Percentiles rank a stretch among this genome's conserved stretches.
phyloP scores from a whole-genome alignment of 2,329 filamentous ascomycete genomes.

The Fulvia fulva region DNA sequence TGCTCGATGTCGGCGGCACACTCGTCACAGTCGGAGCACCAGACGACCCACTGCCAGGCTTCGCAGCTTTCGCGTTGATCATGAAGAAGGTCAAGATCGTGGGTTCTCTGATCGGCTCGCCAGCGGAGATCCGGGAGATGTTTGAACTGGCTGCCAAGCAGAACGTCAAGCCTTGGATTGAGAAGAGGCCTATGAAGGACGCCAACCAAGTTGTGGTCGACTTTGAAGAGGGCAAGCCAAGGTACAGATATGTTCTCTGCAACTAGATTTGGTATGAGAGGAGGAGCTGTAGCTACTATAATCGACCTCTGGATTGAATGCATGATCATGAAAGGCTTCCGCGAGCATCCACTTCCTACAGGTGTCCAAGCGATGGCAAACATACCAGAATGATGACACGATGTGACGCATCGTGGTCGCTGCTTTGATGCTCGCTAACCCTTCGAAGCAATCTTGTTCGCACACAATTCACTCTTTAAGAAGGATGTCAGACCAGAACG shows the following conservation, averaged over 20 bases:
- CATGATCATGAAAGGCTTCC: too few species aligned
- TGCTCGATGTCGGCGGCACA: constrained; percentile 58
- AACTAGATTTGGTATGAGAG: constrained; percentile 10
- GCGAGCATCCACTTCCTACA: too few species aligned
- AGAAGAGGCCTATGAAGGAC: constrained; percentile 56
- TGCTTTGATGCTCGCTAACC: too few species aligned
- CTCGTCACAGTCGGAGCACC: constrained; percentile 65
- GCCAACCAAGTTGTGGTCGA: constrained; percentile 56
- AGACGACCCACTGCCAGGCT: constrained; percentile 52
- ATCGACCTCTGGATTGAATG: too few species aligned
- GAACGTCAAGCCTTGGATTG: constrained; percentile 58
- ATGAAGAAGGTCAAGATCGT: constrained; percentile 49
- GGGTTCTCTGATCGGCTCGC: constrained; percentile 48
- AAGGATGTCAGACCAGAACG: too few species aligned
- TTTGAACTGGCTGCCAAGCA: constrained; percentile 56
- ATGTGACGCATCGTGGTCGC: too few species aligned
- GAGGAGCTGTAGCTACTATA: too few species aligned
- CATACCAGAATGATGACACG: too few species aligned
- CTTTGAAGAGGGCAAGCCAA: constrained; percentile 53
- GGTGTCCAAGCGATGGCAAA: too few species aligned
- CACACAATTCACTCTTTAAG: too few species aligned
- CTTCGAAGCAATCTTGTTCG: too few species aligned
- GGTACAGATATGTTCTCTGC: constrained; percentile 36
- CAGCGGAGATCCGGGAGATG: constrained; percentile 59
- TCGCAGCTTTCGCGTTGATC: constrained; percentile 58